phyloP scores from a whole-genome alignment of 2,329 filamentous ascomycete genomes.

The Claviceps digitariae region DNA sequence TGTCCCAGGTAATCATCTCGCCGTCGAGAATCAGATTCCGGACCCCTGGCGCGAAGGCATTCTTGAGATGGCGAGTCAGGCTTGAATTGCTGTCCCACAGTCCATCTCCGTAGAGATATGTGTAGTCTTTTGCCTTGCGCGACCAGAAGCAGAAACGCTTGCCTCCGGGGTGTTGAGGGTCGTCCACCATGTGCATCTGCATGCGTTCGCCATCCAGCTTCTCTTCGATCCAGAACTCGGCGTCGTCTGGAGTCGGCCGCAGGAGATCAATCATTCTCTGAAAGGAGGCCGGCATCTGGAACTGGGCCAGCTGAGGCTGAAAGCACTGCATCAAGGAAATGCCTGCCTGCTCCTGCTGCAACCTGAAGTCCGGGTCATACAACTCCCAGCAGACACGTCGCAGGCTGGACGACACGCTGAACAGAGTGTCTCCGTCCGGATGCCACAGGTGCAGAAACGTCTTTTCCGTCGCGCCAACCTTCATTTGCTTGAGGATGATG shows the following conservation, averaged over 20 bases:
- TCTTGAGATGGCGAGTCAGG: slow-evolving; percentile 64
- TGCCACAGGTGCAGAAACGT: slow-evolving; percentile 79
- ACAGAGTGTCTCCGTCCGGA: slow-evolving; percentile 61
- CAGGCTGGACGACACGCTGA: slow-evolving; percentile 83
- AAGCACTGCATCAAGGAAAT: slow-evolving; percentile 88
- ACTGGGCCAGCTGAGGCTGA: slow-evolving; percentile 87
- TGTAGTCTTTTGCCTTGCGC: slow-evolving; percentile 90
- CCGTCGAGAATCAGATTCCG: slow-evolving; percentile 85
- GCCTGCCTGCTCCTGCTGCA: slow-evolving; percentile 62
- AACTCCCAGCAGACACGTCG: slow-evolving; percentile 92
- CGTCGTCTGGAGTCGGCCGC: slow-evolving; percentile 53
- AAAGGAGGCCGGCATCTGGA: slow-evolving; percentile 67
- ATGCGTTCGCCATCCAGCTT: slow-evolving; percentile 95
- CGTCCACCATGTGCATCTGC: slow-evolving; percentile 82
- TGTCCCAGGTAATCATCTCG: slow-evolving; percentile 98
- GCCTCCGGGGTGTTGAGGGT: slow-evolving; percentile 53
- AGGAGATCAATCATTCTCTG: slow-evolving; percentile 62
- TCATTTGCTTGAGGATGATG: slow-evolving; percentile 74
- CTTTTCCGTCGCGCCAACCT: slow-evolving; percentile 67
- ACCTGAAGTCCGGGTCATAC: slow-evolving; percentile 54
- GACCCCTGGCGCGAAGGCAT: slow-evolving; percentile 65
- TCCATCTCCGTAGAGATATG: slow-evolving; percentile 75
- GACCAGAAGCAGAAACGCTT: slow-evolving; percentile 81
- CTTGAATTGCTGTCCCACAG: slow-evolving; percentile 63
- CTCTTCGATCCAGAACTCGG: slow-evolving; percentile 91